Percentiles rank a stretch among this genome's conserved stretches.
phyloP scores from a whole-genome alignment of 371 early-diverging fungal genomes.

The Mucor plumbeus region DNA sequence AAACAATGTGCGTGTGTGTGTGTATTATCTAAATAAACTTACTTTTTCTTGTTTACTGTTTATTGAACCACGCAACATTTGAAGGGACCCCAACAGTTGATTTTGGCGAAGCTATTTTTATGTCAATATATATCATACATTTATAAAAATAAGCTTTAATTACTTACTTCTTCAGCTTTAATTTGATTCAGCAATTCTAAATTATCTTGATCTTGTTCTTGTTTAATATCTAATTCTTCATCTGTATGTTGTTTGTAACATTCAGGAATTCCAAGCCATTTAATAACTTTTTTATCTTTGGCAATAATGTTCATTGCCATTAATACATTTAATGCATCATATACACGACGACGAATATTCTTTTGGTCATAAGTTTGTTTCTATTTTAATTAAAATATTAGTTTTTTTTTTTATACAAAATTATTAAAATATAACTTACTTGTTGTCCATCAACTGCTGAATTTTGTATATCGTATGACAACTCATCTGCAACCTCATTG shows the following conservation, averaged over 20 bases:
- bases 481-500: constrained; percentile 52
- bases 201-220: neutral
- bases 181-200: constrained; percentile 19
- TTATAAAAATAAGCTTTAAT: no score
- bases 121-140: neutral
- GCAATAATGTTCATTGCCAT: constrained; percentile 76
- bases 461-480: constrained; percentile 27
- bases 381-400: constrained; percentile 11
- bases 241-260: constrained; percentile 23
- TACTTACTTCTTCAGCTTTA: constrained; percentile 23
- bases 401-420: neutral
- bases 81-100: constrained; percentile 16
- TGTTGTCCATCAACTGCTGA: constrained; percentile 5
- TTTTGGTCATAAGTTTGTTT: constrained; percentile 63
- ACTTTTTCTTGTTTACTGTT: constrained; percentile 25
- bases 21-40: constrained; percentile 4
- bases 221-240: neutral
- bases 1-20: neutral
- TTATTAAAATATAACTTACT: neutral
- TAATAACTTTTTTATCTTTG: constrained; percentile 72
- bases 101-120: constrained; percentile 12
- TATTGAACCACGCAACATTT: constrained; percentile 7
- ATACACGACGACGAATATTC: constrained; percentile 80
- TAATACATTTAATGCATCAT: constrained; percentile 82
- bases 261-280: constrained; percentile 68